Evolutionary conservation across 495 filamentous ascomycete species (phyloP).

Genomic region (Oidiodendron maius): DNA sequence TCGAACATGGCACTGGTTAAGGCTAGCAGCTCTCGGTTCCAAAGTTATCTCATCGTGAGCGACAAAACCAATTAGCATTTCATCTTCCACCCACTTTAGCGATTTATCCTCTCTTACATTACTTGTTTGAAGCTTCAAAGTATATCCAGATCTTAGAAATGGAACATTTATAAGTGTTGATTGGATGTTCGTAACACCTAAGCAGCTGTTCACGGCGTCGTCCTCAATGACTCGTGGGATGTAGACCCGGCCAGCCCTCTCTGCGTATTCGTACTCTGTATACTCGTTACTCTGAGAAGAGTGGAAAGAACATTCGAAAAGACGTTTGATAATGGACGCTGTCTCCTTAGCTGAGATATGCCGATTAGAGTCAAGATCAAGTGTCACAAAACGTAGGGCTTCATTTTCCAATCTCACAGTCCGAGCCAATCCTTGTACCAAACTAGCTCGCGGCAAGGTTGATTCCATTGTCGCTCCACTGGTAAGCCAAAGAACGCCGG

Average conservation of each 20-base stretch:
- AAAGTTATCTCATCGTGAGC: slow-evolving; percentile 32
- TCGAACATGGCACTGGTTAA: too few relatives aligned
- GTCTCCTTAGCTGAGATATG: neutral
- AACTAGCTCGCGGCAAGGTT: neutral
- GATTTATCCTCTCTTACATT: too few relatives aligned
- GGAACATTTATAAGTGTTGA: too few relatives aligned
- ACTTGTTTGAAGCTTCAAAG: too few relatives aligned
- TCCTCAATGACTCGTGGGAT: slow-evolving; percentile 6
- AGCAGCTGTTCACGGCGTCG: neutral
- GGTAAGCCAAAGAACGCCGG: neutral
- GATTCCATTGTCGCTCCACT: neutral
- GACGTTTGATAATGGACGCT: neutral
- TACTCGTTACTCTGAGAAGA: neutral
- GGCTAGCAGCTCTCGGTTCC: slow-evolving; percentile 28
- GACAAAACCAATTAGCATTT: slow-evolving; percentile 7
- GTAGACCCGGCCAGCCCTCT: neutral
- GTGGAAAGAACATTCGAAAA: neutral
- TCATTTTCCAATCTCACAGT: slow-evolving; percentile 5
- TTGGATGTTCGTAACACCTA: too few relatives aligned
- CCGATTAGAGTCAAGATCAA: slow-evolving; percentile 2
- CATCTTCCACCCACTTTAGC: slow-evolving; percentile 19
- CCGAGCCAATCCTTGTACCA: slow-evolving; percentile 6
- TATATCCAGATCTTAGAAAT: too few relatives aligned
- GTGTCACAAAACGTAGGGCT: slow-evolving; percentile 5
- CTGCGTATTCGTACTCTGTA: slow-evolving; percentile 5